Conservation (phyloP, 108 stramenopile genomes). For the Schizochytrium sp. region DNA sequence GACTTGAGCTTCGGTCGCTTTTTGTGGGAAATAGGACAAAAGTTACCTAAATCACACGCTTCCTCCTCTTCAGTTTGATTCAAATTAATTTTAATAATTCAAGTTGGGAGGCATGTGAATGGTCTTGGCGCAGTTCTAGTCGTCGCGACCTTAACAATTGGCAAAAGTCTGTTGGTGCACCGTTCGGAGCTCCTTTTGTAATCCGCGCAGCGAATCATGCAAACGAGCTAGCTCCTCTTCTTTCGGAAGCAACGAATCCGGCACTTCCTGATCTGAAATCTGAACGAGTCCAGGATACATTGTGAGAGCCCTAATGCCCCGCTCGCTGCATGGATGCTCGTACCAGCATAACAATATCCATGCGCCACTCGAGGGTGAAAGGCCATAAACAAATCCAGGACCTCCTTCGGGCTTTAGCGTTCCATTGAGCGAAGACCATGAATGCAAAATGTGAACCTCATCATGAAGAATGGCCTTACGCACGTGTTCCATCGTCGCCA, state of each 20-base stretch:
- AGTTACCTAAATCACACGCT: too few species aligned
- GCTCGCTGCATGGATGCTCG: conserved; percentile 9
- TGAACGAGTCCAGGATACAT: neutral
- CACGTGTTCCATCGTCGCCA: neutral
- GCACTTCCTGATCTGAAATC: neutral
- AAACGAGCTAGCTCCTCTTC: neutral
- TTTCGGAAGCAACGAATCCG: neutral
- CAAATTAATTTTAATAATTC: too few species aligned
- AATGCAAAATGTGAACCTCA: neutral
- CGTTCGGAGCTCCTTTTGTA: too few species aligned
- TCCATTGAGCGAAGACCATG: neutral
- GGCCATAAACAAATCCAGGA: neutral
- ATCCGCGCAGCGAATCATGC: too few species aligned
- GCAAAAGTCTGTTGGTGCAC: too few species aligned
- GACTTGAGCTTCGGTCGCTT: too few species aligned
- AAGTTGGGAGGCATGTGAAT: too few species aligned
- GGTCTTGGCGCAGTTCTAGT: too few species aligned
- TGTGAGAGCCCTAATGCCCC: neutral
- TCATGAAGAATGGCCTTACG: neutral
- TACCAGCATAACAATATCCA: neutral
- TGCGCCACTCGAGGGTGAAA: neutral
- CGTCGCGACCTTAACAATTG: too few species aligned
- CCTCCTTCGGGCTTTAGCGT: neutral
- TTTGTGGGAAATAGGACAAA: too few species aligned
- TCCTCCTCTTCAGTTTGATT: too few species aligned